Percentiles rank a stretch among this genome's conserved stretches.
These are phyloP conservation scores for Calonectria honghensis DNA, from an alignment of 2,329 filamentous ascomycete species.

Conservation along the genomic window DNA sequence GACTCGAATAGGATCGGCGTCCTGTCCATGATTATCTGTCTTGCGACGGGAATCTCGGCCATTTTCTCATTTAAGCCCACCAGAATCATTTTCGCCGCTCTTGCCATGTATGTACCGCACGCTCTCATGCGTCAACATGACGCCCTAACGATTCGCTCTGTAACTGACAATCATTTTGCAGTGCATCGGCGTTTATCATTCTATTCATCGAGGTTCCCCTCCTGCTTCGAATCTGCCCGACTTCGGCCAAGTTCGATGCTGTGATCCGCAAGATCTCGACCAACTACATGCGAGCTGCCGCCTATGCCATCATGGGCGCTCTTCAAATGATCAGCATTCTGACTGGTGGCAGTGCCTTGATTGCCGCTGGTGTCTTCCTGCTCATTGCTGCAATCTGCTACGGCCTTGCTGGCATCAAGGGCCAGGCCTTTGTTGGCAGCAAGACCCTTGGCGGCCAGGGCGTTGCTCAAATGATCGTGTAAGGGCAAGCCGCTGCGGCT, in stretches of 20 bases:
- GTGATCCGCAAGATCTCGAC: constrained; percentile 95
- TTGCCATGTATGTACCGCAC: constrained; percentile 70
- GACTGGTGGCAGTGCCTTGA: constrained; percentile 79
- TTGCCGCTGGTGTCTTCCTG: constrained; percentile 90
- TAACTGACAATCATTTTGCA: constrained; percentile 58
- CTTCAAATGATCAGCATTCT: constrained; percentile 90
- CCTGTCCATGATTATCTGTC: constrained; percentile 81
- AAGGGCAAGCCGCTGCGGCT: constrained; percentile 54
- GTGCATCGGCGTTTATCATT: constrained; percentile 82
- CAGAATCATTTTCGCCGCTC: constrained; percentile 71
- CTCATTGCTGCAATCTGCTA: constrained; percentile 88
- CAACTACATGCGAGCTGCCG: constrained; percentile 95
- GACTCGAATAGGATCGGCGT: constrained; percentile 76
- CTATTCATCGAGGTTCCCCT: constrained; percentile 94
- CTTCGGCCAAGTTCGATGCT: constrained; percentile 89
- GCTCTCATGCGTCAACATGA: constrained; percentile 7
- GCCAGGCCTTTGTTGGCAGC: constrained; percentile 91
- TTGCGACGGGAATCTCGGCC: constrained; percentile 81
- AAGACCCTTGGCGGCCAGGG: constrained; percentile 97
- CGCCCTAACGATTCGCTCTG: constrained; percentile 54
- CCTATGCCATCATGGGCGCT: constrained; percentile 87
- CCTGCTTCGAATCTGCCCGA: constrained; percentile 97
- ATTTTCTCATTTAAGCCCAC: constrained; percentile 74
- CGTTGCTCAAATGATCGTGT: constrained; percentile 98
- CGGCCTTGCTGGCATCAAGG: constrained; percentile 84